phyloP scores from a whole-genome alignment of 306 rosid species.

The Purshia tridentata region DNA sequence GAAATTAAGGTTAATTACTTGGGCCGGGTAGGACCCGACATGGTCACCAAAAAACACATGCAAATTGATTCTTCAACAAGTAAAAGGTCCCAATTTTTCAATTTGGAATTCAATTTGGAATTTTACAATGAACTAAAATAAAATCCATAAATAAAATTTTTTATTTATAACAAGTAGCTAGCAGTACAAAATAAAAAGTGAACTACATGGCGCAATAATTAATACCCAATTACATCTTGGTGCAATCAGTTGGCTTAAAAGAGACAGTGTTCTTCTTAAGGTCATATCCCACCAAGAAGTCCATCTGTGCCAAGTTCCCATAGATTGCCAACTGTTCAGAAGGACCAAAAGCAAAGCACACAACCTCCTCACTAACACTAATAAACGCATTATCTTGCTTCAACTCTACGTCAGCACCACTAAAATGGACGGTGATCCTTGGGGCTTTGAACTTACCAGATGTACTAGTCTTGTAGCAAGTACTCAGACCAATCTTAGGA shows the following conservation, averaged over 20 bases:
- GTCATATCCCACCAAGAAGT: slow-evolving; percentile 60
- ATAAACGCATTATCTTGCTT: slow-evolving; percentile 26
- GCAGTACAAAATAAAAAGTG: too few relatives aligned
- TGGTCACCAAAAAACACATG: too few relatives aligned
- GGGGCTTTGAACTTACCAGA: slow-evolving; percentile 2
- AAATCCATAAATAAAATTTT: too few relatives aligned
- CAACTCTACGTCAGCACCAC: slow-evolving; percentile 18
- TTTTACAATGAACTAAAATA: too few relatives aligned
- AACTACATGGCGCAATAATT: background rate
- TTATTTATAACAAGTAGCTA: too few relatives aligned
- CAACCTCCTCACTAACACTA: background rate
- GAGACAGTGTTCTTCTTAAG: slow-evolving; percentile 18
- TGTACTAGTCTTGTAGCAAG: slow-evolving; percentile 16
- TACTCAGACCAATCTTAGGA: background rate
- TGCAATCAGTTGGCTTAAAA: slow-evolving; percentile 51
- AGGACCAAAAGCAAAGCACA: slow-evolving; percentile 46
- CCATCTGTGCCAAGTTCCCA: slow-evolving; percentile 53
- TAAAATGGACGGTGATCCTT: slow-evolving; percentile 13
- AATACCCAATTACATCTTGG: background rate
- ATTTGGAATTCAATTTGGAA: too few relatives aligned
- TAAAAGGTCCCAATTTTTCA: too few relatives aligned
- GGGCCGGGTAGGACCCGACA: too few relatives aligned
- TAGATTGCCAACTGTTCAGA: background rate
- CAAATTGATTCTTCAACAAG: too few relatives aligned
- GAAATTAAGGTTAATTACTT: too few relatives aligned